Base-by-base conservation (phyloP, 1,139 yeast genomes). In the Scheffersomyces parashehatae region DNA sequence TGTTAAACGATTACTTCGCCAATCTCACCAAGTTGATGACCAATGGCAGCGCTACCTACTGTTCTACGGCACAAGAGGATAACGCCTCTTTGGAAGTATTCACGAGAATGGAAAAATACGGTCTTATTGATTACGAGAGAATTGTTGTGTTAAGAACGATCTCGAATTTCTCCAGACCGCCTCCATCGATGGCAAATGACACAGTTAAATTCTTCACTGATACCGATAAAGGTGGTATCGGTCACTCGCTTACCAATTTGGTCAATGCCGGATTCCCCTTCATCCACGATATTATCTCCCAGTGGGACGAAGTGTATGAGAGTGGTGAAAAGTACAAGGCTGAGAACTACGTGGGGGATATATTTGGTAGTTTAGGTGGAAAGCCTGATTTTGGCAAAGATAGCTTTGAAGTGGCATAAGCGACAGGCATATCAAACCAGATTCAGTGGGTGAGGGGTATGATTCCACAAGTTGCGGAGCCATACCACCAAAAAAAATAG, bases 51-150 rank as follows among this genome's bases (percentile, higher is more conserved):
- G 85, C 80, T 28, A 65, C 63, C 29, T 82, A 80, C 65, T 79
- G 85, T 59, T 62, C 82, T 29, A 77, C 84, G 30, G 85, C 83
- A 41, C 85, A 81, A 61, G 87, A 81, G 60, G 87, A 82, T 56
- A 78, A 81, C 55, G 87, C 85, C 20, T 69, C 83, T 10, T 71
- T 81, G 50, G 84, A 81, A 59, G 78, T 82, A 4, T 60, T 81
- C 45, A 53, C 78, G 32, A 75, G 87, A 62, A 70, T 77, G 55
- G 77, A 79, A 44, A 67, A 64, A 48, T 66, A 65, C 53, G 84
- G 82, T n/a, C 65, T 80, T 45, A 78, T 77, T 37, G 83, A 79
- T 56, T 81, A 65, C 59, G 65, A 72, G 47, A 71, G 85, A 59
- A 67, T 82, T 46, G 77, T 81, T 26, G 68, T 81, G 24, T 67